phyloP scores from a whole-genome alignment of 106 monocot genomes.

The Triglochin maritima region DNA sequence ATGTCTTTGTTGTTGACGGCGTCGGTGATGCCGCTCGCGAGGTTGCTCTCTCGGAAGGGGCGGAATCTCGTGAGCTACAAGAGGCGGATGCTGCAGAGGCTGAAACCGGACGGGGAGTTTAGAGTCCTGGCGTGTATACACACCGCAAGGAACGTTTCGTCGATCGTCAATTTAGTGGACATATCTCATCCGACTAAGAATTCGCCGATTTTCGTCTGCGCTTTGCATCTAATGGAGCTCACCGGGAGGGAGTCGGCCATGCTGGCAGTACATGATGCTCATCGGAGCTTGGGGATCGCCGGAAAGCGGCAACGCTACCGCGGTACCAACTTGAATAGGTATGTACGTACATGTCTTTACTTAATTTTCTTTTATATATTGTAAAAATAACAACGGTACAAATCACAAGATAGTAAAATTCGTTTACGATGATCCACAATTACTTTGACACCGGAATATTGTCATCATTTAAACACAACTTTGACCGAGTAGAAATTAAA shows the following conservation, averaged over 20 bases:
- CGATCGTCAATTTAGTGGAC: conserved; percentile 42
- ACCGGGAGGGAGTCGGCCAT: conserved; percentile 34
- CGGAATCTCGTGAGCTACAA: conserved; percentile 23
- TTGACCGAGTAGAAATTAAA: too few species aligned
- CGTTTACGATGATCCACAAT: too few species aligned
- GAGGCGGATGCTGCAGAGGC: conserved; percentile 40
- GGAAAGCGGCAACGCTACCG: neutral
- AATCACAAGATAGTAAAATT: neutral
- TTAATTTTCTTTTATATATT: too few species aligned
- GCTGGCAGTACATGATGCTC: conserved; percentile 20
- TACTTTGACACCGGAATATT: too few species aligned
- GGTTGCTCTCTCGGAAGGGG: conserved; percentile 9
- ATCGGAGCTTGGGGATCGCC: neutral
- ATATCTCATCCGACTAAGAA: conserved; percentile 38
- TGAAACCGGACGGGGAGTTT: conserved; percentile 49
- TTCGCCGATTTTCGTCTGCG: conserved; percentile 49
- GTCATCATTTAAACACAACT: too few species aligned
- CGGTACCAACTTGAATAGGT: too few species aligned
- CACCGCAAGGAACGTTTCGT: conserved; percentile 40
- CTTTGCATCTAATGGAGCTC: conserved; percentile 67
- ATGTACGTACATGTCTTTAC: too few species aligned
- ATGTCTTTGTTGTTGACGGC: conserved; percentile 2
- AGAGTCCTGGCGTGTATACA: conserved; percentile 54
- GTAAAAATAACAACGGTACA: too few species aligned
- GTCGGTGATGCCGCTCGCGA: conserved; percentile 14